Percentiles rank a stretch among this genome's conserved stretches.
These are phyloP conservation scores for Geoglossum cookeanum DNA, from an alignment of 2,329 filamentous ascomycete species.

Conservation along the genomic window DNA sequence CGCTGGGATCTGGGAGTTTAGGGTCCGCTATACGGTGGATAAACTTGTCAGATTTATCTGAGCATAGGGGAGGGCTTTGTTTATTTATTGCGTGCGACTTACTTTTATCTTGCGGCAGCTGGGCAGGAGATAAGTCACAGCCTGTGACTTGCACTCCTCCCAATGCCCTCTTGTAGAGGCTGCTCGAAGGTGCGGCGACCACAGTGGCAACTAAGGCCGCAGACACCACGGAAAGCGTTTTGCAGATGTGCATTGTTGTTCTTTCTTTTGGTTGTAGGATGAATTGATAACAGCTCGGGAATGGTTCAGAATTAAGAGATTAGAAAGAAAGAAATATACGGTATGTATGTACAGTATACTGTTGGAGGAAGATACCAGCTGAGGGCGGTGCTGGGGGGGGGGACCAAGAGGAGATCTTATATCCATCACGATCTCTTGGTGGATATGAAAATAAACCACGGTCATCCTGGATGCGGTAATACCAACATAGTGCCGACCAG, in stretches of 20 bases:
- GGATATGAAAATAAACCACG: not conserved
- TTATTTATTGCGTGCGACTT: not conserved
- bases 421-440: not conserved
- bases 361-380: too few relatives aligned
- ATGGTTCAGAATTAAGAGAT: not conserved
- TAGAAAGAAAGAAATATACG: not conserved
- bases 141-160: not conserved
- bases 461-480: not conserved
- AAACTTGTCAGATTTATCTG: slow-evolving; percentile 19
- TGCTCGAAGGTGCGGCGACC: not conserved
- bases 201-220: not conserved
- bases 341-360: not conserved
- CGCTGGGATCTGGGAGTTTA: slow-evolving; percentile 39
- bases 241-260: not conserved
- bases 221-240: not conserved
- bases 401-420: not conserved
- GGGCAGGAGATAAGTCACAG: not conserved
- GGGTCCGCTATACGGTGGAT: slow-evolving; percentile 30
- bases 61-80: slow-evolving; percentile 8
- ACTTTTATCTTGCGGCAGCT: not conserved
- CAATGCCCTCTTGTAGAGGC: not conserved
- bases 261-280: too few relatives aligned
- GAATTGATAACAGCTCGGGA: not conserved
- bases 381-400: not conserved
- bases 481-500: too few relatives aligned